These are phyloP conservation scores for Turritis glabra DNA, from an alignment of 345 rosid species.

Conservation along the genomic window DNA sequence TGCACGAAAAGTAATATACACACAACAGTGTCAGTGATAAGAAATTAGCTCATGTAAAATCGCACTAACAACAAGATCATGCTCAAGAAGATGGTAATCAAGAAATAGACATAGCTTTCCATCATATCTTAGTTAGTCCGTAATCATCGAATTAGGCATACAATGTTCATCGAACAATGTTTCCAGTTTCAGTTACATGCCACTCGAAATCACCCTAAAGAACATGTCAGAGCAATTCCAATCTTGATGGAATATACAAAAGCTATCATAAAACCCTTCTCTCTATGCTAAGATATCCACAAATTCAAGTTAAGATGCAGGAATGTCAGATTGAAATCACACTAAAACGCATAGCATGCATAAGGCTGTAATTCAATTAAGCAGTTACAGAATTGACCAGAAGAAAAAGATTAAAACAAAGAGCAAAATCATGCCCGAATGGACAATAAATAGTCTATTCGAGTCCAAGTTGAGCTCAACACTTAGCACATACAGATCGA, in stretches of 20 bases:
- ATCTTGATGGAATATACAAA: not conserved
- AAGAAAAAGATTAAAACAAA: too few species aligned
- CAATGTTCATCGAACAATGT: not conserved
- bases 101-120: not conserved
- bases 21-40: not conserved
- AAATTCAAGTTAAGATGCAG: too few species aligned
- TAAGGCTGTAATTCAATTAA: not conserved
- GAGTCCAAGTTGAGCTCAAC: too few species aligned
- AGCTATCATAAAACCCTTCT: not conserved
- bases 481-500: too few species aligned
- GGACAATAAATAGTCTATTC: too few species aligned
- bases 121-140: constrained; percentile 1
- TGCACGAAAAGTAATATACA: not conserved
- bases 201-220: not conserved
- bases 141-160: not conserved
- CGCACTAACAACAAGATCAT: not conserved
- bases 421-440: too few species aligned
- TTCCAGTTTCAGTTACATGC: not conserved
- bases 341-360: not conserved
- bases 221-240: not conserved
- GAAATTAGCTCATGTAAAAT: not conserved
- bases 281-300: constrained; percentile 9
- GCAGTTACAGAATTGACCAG: too few species aligned
- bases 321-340: not conserved
- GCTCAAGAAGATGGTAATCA: too few species aligned